Evolutionary conservation across 257 asterid species (phyloP), one percentile per base, ranked within the genome.

Genomic region (Rauvolfia tetraphylla): DNA sequence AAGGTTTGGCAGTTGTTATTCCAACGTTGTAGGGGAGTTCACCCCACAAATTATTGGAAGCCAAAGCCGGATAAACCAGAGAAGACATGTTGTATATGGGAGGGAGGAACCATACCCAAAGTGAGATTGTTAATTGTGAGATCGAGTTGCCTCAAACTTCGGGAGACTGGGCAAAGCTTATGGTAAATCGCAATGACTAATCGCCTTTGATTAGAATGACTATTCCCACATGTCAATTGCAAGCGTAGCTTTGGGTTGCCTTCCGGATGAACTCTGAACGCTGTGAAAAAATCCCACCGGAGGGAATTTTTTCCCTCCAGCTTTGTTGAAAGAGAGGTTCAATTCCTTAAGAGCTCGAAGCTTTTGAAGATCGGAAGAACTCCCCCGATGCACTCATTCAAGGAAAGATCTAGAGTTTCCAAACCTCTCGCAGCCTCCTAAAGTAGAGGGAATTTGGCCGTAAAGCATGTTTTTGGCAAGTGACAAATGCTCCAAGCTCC

Each of bases 321-420:
- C n/a, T 62, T 77, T 66, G 61, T 90, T 88, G 87, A 72, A 81
- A n/a, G 94, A 90, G 39, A 89, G 87, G 53, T 89, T 86, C 79
- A 90, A 67, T 48, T 75, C 58, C 34, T 84, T 80, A 11, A 90
- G 83, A 1, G 82, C 84, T 63, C 38, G 66, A 71, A 86, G 69
- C 8, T 83, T 71, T 57, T 80, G 72, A 29, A 89, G 83, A 23
- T 62, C 78, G 18, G 29, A 4, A 93, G 96, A 63, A 88, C 23
- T 49, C 5, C 36, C 74, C 29, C 51, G 54, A 2, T 65, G 78
- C n/a, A 75, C 39, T 81, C 82, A 79, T 90, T 90, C 4, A 88
- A 82, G 34, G 93, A 88, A 72, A 90, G 83, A 71, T 88, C 92
- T 4, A 88, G 87, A 58, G 65, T 82, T 78, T 83, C 92, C 80